Evolutionary conservation across 2,329 filamentous ascomycete species (phyloP).

Genomic region (Raffaelea albimanens): DNA sequence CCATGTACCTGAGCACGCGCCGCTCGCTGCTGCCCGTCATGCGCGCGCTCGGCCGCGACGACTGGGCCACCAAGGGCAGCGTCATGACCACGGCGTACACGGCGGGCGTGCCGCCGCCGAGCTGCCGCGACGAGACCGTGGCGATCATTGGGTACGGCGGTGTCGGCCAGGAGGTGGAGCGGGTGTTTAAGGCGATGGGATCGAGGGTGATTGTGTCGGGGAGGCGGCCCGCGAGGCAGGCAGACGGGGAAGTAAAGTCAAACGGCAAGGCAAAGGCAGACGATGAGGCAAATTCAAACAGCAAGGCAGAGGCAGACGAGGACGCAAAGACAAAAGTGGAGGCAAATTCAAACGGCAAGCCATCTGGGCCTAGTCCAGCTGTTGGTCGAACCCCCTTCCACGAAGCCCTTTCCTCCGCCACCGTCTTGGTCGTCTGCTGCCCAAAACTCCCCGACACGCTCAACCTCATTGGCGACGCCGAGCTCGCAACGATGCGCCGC

Average conservation of each 20-base stretch:
- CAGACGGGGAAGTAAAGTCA: conserved; percentile 8
- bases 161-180: conserved; percentile 22
- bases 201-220: conserved; percentile 21
- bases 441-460: conserved; percentile 19
- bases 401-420: conserved; percentile 19
- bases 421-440: conserved; percentile 21
- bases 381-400: conserved; percentile 9
- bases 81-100: conserved; percentile 13
- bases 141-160: conserved; percentile 26
- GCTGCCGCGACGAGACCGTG: conserved; percentile 14
- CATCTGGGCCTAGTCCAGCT: background rate
- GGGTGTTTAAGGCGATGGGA: conserved; percentile 18
- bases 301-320: background rate
- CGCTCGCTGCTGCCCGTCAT: conserved; percentile 24
- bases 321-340: background rate
- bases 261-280: background rate
- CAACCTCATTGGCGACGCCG: conserved; percentile 15
- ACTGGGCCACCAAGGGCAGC: conserved; percentile 12
- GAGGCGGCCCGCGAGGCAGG: conserved; percentile 5
- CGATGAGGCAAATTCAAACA: conserved; percentile 7
- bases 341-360: conserved; percentile 1
- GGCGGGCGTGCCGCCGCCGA: conserved; percentile 7
- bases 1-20: conserved; percentile 19
- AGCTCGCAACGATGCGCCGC: conserved; percentile 15
- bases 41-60: conserved; percentile 15